Conservation (phyloP, 2,329 filamentous ascomycete species). For the Setomelanomma holmii region DNA sequence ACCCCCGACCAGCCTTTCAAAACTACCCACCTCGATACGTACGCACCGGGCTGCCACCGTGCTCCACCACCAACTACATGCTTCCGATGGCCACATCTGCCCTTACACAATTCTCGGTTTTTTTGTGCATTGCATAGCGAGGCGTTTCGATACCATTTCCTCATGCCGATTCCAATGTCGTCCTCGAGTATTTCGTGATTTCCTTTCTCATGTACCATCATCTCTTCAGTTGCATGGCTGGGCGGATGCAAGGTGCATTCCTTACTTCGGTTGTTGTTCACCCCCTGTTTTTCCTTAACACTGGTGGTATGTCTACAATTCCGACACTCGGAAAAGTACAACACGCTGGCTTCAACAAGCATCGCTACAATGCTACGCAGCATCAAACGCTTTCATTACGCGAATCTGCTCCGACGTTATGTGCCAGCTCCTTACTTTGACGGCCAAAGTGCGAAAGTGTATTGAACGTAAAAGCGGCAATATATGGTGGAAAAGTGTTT, state of each 20-base stretch:
- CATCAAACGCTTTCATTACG: too few species aligned
- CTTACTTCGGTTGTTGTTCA: not conserved
- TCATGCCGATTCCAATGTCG: constrained; percentile 12
- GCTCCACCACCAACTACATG: too few species aligned
- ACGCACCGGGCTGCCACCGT: too few species aligned
- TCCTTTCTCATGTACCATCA: constrained; percentile 22
- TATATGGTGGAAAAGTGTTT: constrained; percentile 9
- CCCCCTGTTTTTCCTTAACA: not conserved
- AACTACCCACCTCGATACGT: not conserved
- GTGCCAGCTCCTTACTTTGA: too few species aligned
- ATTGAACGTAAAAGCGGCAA: not conserved
- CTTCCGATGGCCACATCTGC: too few species aligned
- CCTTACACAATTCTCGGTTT: not conserved
- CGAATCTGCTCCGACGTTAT: too few species aligned
- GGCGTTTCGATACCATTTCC: constrained; percentile 47
- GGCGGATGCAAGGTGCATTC: constrained; percentile 2
- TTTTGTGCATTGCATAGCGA: constrained; percentile 45
- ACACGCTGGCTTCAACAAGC: not conserved
- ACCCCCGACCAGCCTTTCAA: not conserved
- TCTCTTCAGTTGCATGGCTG: constrained; percentile 25
- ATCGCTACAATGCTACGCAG: not conserved
- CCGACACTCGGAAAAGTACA: too few species aligned
- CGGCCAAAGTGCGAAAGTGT: too few species aligned
- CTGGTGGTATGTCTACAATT: not conserved
- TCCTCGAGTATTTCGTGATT: constrained; percentile 13